A percentile compares a stretch with the other conserved stretches of the same genome.
These are phyloP conservation scores for Takashimella koratensis DNA, from an alignment of 1,284 basidiomycete species.

Conservation along the genomic window DNA sequence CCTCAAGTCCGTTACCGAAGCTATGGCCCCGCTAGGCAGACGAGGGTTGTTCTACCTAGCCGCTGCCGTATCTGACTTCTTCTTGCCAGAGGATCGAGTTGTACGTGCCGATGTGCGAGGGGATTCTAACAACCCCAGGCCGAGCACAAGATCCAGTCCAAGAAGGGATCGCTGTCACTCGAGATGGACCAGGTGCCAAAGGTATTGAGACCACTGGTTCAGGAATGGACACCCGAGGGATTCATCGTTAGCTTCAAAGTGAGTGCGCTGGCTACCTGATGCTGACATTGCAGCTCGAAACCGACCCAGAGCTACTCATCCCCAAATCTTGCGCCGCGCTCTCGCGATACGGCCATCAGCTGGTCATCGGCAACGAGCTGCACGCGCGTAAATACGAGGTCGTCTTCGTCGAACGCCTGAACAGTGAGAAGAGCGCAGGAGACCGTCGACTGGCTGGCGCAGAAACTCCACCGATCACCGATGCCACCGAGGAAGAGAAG, in stretches of 20 bases:
- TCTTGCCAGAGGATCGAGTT: conserved; percentile 83
- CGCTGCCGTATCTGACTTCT: conserved; percentile 97
- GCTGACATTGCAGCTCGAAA: conserved; percentile 71
- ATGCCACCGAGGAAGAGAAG: conserved; percentile 32
- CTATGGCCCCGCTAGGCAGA: conserved; percentile 60
- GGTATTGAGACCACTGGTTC: conserved; percentile 84
- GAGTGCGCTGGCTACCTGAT: conserved; percentile 3
- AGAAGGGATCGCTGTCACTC: conserved; percentile 84
- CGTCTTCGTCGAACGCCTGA: conserved; percentile 64
- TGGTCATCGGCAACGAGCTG: conserved; percentile 94
- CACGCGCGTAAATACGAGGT: conserved; percentile 86
- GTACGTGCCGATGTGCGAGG: conserved; percentile 53
- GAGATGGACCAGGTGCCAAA: conserved; percentile 99
- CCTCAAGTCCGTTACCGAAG: conserved; percentile 68
- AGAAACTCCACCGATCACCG: conserved; percentile 16
- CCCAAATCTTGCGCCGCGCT: conserved; percentile 87
- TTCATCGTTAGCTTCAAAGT: conserved; percentile 98
- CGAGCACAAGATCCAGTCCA: conserved; percentile 97
- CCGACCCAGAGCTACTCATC: conserved; percentile 74
- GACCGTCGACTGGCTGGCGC: conserved; percentile 7
- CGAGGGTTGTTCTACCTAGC: conserved; percentile 91
- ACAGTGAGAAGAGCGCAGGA: conserved; percentile 4
- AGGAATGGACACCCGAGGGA: conserved; percentile 87
- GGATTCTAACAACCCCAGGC: conserved; percentile 57
- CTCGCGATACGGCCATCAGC: conserved; percentile 91